Evolutionary conservation across 2,329 filamentous ascomycete species (phyloP).

Genomic region (Pseudogymnoascus sp.): DNA sequence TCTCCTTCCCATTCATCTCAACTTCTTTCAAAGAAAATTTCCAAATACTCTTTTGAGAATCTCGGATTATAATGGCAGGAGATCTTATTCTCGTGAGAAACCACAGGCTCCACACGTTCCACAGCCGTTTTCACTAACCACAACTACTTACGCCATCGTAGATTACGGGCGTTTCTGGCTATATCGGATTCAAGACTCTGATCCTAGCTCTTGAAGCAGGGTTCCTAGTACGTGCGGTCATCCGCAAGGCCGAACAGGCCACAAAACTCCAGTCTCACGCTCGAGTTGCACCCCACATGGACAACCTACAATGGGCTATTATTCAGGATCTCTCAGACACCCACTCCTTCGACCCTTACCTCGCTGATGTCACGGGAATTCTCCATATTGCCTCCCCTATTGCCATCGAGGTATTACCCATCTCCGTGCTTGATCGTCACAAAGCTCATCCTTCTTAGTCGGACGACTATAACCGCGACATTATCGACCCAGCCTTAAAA

Average conservation of each 20-base stretch:
- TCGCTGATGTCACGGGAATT: conserved; percentile 12
- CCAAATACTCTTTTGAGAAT: conserved; percentile 2
- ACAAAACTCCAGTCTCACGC: background rate
- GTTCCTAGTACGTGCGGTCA: conserved; percentile 11
- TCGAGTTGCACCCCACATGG: conserved; percentile 4
- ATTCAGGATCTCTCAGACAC: conserved; percentile 14
- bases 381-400: conserved; percentile 15
- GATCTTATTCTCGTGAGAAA: conserved; percentile 11
- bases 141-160: conserved; percentile 9
- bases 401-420: conserved; percentile 9
- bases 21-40: conserved; percentile 8
- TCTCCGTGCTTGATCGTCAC: background rate
- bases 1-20: conserved; percentile 6
- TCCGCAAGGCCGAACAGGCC: conserved; percentile 13
- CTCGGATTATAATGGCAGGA: conserved; percentile 13
- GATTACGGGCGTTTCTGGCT: conserved; percentile 10
- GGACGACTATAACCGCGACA: conserved; percentile 17
- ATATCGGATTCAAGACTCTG: conserved; percentile 11
- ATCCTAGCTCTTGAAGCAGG: conserved; percentile 12
- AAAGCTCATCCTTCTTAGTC: conserved; percentile 11
- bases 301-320: conserved; percentile 11
- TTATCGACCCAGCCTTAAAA: conserved; percentile 18
- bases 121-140: conserved; percentile 8
- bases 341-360: conserved; percentile 11
- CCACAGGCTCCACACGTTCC: background rate